These are phyloP conservation scores for Cystofilobasidium ferigula DNA, from an alignment of 768 basidiomycete species.

Conservation along the genomic window DNA sequence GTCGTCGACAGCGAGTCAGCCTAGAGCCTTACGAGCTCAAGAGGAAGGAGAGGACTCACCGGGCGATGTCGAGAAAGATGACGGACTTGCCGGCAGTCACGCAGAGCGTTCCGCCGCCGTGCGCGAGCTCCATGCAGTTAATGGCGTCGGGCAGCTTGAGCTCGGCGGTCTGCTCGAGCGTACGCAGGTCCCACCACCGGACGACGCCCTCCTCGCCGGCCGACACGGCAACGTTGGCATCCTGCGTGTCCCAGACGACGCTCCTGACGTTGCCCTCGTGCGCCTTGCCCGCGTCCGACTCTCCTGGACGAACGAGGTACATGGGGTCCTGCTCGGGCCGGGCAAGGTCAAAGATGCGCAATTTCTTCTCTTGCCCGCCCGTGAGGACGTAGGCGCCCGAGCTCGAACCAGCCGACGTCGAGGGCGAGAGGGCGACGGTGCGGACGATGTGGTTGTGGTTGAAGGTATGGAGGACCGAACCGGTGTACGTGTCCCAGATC, in stretches of 20 bases:
- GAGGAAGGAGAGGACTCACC: constrained; percentile 30
- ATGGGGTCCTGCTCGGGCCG: constrained; percentile 79
- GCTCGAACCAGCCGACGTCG: constrained; percentile 10
- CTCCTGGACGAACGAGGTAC: constrained; percentile 54
- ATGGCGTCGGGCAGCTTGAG: constrained; percentile 67
- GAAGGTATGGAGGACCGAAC: constrained; percentile 82
- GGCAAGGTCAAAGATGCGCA: constrained; percentile 81
- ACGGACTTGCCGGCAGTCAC: constrained; percentile 87
- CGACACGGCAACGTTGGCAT: constrained; percentile 65
- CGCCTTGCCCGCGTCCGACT: constrained; percentile 42
- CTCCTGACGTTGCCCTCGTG: constrained; percentile 87
- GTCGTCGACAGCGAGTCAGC: neutral
- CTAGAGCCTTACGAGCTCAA: neutral
- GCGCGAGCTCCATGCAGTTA: constrained; percentile 86
- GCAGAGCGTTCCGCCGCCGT: constrained; percentile 63
- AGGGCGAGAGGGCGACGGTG: constrained; percentile 73
- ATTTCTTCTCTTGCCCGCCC: constrained; percentile 95
- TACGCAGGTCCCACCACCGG: constrained; percentile 97
- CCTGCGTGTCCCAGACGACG: constrained; percentile 76
- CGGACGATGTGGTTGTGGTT: constrained; percentile 97
- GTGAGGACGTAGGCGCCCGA: constrained; percentile 59
- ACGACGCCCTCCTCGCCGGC: constrained; percentile 85
- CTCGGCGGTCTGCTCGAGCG: constrained; percentile 57
- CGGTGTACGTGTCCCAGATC: constrained; percentile 90
- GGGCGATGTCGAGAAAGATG: constrained; percentile 59